Conservation (phyloP, 495 filamentous ascomycete species). For the Xylaria grammica region DNA sequence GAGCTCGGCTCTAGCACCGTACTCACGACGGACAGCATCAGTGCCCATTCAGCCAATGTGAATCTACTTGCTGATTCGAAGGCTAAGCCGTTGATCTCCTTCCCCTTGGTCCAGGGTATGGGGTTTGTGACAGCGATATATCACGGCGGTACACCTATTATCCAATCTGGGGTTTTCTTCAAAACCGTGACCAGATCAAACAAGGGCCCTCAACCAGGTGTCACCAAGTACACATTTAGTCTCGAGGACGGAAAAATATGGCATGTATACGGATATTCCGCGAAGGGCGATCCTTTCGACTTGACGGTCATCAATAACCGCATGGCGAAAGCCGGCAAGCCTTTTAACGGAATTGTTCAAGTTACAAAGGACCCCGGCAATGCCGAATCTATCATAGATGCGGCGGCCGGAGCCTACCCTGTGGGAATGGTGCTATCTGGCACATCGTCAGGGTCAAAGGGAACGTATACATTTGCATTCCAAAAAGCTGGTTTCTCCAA, state of each 20-base stretch:
- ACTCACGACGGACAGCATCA: conserved; percentile 66
- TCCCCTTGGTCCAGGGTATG: conserved; percentile 91
- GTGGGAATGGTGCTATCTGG: conserved; percentile 66
- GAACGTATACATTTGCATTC: conserved; percentile 76
- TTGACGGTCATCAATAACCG: conserved; percentile 54
- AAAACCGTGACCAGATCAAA: conserved; percentile 65
- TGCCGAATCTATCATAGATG: conserved; percentile 75
- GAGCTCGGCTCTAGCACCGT: conserved; percentile 67
- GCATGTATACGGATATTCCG: conserved; percentile 78
- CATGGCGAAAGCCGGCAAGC: conserved; percentile 45
- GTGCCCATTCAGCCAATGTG: conserved; percentile 74
- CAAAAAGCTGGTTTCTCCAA: conserved; percentile 65
- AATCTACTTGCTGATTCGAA: conserved; percentile 62
- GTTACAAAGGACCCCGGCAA: conserved; percentile 70
- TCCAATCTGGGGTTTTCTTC: conserved; percentile 79
- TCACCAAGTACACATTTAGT: conserved; percentile 77
- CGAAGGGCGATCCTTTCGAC: conserved; percentile 47
- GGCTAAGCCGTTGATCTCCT: conserved; percentile 63
- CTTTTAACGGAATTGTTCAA: conserved; percentile 75
- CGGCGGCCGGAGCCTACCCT: conserved; percentile 76
- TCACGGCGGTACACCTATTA: conserved; percentile 66
- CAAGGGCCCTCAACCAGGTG: conserved; percentile 59
- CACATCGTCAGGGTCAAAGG: conserved; percentile 58
- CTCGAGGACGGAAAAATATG: conserved; percentile 77
- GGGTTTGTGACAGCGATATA: conserved; percentile 86